These are phyloP conservation scores for Fusarium coffeatum DNA, from an alignment of 2,329 filamentous ascomycete genomes.

Conservation along the genomic window DNA sequence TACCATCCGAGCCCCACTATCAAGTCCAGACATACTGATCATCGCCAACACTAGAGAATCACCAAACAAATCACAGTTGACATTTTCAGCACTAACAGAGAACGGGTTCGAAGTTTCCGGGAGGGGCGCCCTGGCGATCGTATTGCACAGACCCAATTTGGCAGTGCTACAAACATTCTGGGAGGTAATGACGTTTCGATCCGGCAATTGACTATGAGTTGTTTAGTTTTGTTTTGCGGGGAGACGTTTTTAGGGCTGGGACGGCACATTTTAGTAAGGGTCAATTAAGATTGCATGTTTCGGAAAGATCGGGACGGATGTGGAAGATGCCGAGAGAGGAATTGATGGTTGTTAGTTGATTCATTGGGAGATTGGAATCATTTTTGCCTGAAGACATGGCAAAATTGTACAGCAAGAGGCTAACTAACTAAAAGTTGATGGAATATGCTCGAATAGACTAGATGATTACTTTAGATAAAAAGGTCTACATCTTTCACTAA, in stretches of 20 bases:
- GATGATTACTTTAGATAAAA: background rate
- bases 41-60: conserved; percentile 3
- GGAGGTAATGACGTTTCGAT: background rate
- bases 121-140: conserved; percentile 31
- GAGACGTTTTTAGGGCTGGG: background rate
- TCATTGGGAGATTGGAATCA: background rate
- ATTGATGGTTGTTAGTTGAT: background rate
- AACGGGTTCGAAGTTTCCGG: conserved; percentile 24
- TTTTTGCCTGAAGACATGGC: no score
- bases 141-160: background rate
- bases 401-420: no score
- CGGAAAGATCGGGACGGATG: conserved; percentile 9
- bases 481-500: background rate
- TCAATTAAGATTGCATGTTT: background rate
- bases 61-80: background rate
- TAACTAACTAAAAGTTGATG: no score
- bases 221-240: background rate
- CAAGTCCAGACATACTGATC: conserved; percentile 6
- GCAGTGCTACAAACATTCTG: background rate
- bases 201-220: background rate
- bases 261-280: background rate
- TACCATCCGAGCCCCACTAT: conserved; percentile 13
- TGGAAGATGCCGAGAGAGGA: conserved; percentile 10
- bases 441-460: no score
- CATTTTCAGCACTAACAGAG: background rate